Evolutionary conservation across 2,329 filamentous ascomycete species (phyloP).

Genomic region (Davidsoniella eucalypti): DNA sequence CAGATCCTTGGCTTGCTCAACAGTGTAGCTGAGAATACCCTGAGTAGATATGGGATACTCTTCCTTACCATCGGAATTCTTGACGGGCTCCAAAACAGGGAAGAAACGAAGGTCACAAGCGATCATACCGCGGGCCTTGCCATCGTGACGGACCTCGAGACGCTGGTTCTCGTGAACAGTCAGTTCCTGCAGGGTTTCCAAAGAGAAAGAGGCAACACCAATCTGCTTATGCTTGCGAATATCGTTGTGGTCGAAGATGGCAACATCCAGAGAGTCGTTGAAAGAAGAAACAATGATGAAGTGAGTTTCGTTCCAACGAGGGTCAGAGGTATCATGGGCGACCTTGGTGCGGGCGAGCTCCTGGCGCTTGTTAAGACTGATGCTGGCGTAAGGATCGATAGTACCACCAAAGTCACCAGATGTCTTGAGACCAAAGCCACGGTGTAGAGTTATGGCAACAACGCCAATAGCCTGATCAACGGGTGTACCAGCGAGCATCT

Average conservation of each 20-base stretch:
- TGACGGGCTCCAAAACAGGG: slow-evolving; percentile 47
- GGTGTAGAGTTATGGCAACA: slow-evolving; percentile 77
- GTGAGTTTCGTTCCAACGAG: slow-evolving; percentile 91
- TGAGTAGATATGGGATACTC: slow-evolving; percentile 78
- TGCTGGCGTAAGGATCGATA: slow-evolving; percentile 72
- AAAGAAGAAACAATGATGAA: slow-evolving; percentile 90
- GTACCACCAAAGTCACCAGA: slow-evolving; percentile 84
- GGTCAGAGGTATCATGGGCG: slow-evolving; percentile 67
- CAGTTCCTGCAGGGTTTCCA: slow-evolving; percentile 67
- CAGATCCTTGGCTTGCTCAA: slow-evolving; percentile 92
- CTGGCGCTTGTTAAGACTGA: slow-evolving; percentile 70
- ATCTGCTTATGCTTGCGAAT: slow-evolving; percentile 93
- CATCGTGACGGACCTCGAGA: slow-evolving; percentile 69
- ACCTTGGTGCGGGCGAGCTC: slow-evolving; percentile 81
- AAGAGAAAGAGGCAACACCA: slow-evolving; percentile 60
- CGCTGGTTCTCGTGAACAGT: slow-evolving; percentile 68
- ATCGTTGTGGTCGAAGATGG: slow-evolving; percentile 86
- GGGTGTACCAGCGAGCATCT: slow-evolving; percentile 87
- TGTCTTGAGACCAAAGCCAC: slow-evolving; percentile 85
- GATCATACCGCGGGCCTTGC: slow-evolving; percentile 66
- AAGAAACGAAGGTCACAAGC: slow-evolving; percentile 84
- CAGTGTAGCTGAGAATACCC: slow-evolving; percentile 81
- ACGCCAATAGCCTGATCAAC: slow-evolving; percentile 95
- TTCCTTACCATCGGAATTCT: slow-evolving; percentile 54
- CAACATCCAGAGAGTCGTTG: slow-evolving; percentile 70